Evolutionary conservation across 805 yeast genomes (phyloP).

Genomic region (Candida argentea): DNA sequence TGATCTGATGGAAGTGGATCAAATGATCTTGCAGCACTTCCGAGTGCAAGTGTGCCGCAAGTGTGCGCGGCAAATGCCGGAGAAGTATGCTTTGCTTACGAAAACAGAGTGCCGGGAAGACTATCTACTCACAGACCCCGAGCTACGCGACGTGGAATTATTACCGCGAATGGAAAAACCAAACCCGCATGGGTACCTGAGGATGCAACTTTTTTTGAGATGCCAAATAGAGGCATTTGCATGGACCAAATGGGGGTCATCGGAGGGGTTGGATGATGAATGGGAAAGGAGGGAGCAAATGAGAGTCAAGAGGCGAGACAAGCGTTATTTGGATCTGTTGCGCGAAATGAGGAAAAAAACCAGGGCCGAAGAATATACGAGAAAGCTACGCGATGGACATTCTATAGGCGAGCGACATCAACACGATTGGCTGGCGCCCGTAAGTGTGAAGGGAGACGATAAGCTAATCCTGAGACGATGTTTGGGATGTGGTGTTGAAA

Average conservation of each 20-base stretch:
- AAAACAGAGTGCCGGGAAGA: constrained; percentile 94
- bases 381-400: constrained; percentile 52
- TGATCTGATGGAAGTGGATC: constrained; percentile 69
- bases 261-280: constrained; percentile 83
- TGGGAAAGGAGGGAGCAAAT: constrained; percentile 76
- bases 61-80: constrained; percentile 67
- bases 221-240: constrained; percentile 92
- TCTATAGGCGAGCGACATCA: constrained; percentile 49
- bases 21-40: constrained; percentile 59
- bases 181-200: constrained; percentile 87
- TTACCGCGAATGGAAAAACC: constrained; percentile 79
- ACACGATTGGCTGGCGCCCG: constrained; percentile 64
- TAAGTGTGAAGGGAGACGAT: constrained; percentile 30
- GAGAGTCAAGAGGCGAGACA: constrained; percentile 64
- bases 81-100: constrained; percentile 82
- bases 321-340: constrained; percentile 66
- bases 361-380: constrained; percentile 82
- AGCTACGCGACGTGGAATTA: constrained; percentile 57
- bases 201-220: constrained; percentile 87
- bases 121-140: constrained; percentile 89
- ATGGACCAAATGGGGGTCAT: constrained; percentile 89
- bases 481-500: constrained; percentile 71
- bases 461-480: constrained; percentile 50
- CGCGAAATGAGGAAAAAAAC: constrained; percentile 85
- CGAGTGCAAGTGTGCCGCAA: constrained; percentile 64